A percentile compares a stretch with the other conserved stretches of the same genome.
phyloP scores from a whole-genome alignment of 495 filamentous ascomycete genomes.

The Copromyces sp. region DNA sequence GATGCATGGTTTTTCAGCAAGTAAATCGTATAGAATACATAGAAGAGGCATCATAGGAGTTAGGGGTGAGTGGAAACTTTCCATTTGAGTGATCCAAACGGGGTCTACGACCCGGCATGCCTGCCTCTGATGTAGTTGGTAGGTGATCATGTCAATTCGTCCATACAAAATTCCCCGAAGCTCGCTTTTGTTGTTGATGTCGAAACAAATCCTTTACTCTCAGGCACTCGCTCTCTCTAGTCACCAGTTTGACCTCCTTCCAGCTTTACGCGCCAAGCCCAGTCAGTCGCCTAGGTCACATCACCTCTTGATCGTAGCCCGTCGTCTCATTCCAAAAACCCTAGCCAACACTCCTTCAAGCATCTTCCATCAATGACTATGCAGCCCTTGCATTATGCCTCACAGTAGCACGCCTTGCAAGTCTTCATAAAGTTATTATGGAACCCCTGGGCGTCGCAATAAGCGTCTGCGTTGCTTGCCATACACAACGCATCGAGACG shows the following conservation, averaged over 20 bases:
- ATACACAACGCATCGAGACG: constrained; percentile 10
- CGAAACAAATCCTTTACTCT: neutral
- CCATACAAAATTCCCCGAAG: neutral
- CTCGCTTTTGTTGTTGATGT: neutral
- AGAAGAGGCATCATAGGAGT: too few relatives aligned
- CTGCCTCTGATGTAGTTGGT: neutral
- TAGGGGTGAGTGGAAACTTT: too few relatives aligned
- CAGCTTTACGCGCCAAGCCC: too few relatives aligned
- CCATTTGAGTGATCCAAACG: neutral
- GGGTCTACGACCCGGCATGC: neutral
- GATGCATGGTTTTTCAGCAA: too few relatives aligned
- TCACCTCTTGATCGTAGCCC: too few relatives aligned
- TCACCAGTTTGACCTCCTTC: neutral
- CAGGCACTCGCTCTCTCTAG: neutral
- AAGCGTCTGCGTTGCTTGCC: constrained; percentile 6
- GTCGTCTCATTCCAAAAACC: too few relatives aligned
- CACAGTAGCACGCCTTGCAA: constrained; percentile 4
- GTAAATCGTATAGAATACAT: too few relatives aligned
- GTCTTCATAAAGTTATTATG: constrained; percentile 11
- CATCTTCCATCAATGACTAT: neutral
- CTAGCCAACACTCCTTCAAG: too few relatives aligned
- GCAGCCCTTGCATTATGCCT: neutral
- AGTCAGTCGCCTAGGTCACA: neutral
- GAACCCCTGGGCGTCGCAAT: constrained; percentile 15
- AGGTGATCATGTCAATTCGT: neutral